Conservation (phyloP, 805 yeast genomes). For the Cyberlindnera meyerae region DNA sequence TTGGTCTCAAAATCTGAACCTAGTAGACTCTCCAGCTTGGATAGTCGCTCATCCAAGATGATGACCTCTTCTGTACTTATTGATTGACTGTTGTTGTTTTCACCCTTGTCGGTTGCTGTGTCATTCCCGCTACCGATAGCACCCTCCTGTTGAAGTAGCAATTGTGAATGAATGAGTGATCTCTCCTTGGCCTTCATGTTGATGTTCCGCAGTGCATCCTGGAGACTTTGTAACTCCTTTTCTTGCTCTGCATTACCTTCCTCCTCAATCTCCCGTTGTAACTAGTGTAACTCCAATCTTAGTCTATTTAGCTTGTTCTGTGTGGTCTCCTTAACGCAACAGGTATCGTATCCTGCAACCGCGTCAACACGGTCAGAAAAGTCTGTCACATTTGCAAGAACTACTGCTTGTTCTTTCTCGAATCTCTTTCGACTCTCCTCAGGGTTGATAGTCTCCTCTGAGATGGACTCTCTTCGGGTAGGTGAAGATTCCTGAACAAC, state of each 20-base stretch:
- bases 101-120: neutral
- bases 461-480: constrained; percentile 23
- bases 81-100: too few species aligned
- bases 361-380: constrained; percentile 30
- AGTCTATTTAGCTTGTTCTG: constrained; percentile 37
- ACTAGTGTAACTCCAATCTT: constrained; percentile 35
- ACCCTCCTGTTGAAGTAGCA: too few species aligned
- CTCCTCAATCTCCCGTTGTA: constrained; percentile 20
- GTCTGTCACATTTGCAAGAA: constrained; percentile 23
- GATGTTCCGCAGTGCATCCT: constrained; percentile 15
- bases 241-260: constrained; percentile 12
- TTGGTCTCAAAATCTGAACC: constrained; percentile 14
- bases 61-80: constrained; percentile 7
- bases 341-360: constrained; percentile 31
- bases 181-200: constrained; percentile 12
- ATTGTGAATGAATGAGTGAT: constrained; percentile 9
- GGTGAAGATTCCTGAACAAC: neutral
- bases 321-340: constrained; percentile 31
- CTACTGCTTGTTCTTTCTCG: constrained; percentile 20
- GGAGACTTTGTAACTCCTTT: constrained; percentile 21
- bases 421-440: constrained; percentile 24
- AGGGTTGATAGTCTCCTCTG: constrained; percentile 14
- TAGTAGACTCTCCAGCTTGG: constrained; percentile 15
- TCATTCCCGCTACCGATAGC: too few species aligned
- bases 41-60: constrained; percentile 14